Base-by-base conservation (phyloP, 305 asterid genomes). In the Ajuga reptans region DNA sequence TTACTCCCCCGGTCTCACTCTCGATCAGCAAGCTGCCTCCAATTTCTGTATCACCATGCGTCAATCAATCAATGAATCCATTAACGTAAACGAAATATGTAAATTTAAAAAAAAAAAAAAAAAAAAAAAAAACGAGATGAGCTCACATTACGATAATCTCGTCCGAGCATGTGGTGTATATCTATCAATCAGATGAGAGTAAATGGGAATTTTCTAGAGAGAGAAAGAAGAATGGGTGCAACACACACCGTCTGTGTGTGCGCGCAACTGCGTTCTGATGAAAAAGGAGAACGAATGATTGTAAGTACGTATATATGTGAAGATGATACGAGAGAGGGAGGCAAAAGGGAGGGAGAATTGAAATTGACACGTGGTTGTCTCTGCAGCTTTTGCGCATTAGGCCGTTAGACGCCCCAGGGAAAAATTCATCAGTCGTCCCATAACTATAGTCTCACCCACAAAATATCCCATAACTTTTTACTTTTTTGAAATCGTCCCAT, bases 301-400 rank as follows among this genome's bases (percentile, higher is more conserved):
- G 50, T 36, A 27, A 9, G 14, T 21, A 36, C 3, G 29, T 0
- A 5, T 3, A 3, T 2, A 21, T 21, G 55, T 9, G 39, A 46
- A 11, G 14, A 58, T 37, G 71, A 43, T n/a, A 62, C 42, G 71
- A 41, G 71, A 41, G 57, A 16, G 51, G 27, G 58, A 18, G 60
- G 29, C 72, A 47, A 24, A 58, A 49, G 43, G 36, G 69, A 46
- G 73, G 70, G 70, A 59, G 58, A 51, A 67, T 59, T 66, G 64
- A 67, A 67, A 67, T 66, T 69, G 46, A 64, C 66, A 41, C 60
- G 71, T 72, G 72, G 60, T 14, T 54, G 63, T 21, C 53, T 37
- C 6, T 8, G 49, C 55, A 53, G n/a, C 17, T 36, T 49, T 17
- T 47, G 4, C 68, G 72, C 45, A 1, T 64, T 34, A 16, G 60